phyloP scores from a whole-genome alignment of 2,329 filamentous ascomycete genomes.

The Cadophora malorum region DNA sequence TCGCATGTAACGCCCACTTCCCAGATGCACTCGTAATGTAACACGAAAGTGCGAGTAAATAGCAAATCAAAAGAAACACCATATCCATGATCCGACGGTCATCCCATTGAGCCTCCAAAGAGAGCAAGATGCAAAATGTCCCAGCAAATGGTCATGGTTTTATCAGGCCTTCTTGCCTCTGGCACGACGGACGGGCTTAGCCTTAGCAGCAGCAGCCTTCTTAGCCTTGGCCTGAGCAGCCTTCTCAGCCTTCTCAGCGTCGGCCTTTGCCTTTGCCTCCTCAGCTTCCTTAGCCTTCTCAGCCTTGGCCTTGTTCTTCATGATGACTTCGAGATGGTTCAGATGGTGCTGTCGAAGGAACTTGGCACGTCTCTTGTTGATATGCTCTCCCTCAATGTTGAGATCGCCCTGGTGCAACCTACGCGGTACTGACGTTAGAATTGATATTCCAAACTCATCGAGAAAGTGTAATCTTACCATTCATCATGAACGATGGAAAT shows the following conservation, averaged over 20 bases:
- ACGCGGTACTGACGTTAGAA: not conserved
- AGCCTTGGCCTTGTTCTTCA: not conserved
- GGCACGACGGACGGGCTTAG: too few species aligned
- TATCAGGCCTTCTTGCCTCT: too few species aligned
- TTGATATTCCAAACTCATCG: not conserved
- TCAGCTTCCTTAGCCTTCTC: constrained; percentile 6
- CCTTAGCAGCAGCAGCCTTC: not conserved
- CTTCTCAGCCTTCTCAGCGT: not conserved
- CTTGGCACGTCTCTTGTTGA: not conserved
- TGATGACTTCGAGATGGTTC: not conserved
- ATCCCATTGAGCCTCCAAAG: not conserved
- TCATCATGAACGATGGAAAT: constrained; percentile 13
- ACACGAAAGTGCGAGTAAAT: not conserved
- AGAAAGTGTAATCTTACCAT: constrained; percentile 2
- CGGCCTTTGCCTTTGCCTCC: not conserved
- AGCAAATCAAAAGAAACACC: not conserved
- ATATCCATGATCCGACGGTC: not conserved
- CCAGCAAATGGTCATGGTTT: not conserved
- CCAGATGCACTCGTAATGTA: not conserved
- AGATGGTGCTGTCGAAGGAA: not conserved
- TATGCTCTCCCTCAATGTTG: too few species aligned
- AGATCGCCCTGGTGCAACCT: not conserved
- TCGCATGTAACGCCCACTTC: not conserved
- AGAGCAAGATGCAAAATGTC: not conserved
- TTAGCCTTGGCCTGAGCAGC: not conserved